A percentile compares a stretch with the other conserved stretches of the same genome.
These are phyloP conservation scores for Lodderomyces oxycetoniae DNA, from an alignment of 1,139 yeast genomes.

Conservation along the genomic window DNA sequence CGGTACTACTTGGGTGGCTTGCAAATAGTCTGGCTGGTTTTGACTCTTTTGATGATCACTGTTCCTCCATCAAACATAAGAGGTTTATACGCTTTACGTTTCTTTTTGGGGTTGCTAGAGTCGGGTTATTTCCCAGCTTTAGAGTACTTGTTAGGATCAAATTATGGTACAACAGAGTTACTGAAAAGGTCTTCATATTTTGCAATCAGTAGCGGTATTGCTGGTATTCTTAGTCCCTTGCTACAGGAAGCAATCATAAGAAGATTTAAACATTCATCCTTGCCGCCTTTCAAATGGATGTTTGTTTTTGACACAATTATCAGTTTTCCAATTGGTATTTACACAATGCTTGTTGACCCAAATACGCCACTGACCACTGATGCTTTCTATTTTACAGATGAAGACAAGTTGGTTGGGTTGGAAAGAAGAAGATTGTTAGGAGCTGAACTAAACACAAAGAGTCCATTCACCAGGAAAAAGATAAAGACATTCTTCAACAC, in stretches of 20 bases:
- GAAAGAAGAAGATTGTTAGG: slow-evolving; percentile 43
- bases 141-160: slow-evolving; percentile 47
- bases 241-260: slow-evolving; percentile 31
- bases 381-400: slow-evolving; percentile 31
- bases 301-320: slow-evolving; percentile 37
- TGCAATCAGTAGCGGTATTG: slow-evolving; percentile 27
- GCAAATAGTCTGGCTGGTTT: slow-evolving; percentile 54
- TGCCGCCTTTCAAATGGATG: slow-evolving; percentile 37
- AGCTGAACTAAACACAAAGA: slow-evolving; percentile 42
- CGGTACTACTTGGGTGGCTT: slow-evolving; percentile 50
- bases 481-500: slow-evolving; percentile 40
- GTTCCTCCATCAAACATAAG: slow-evolving; percentile 33
- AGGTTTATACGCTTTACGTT: slow-evolving; percentile 53
- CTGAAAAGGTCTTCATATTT: slow-evolving; percentile 47
- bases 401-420: slow-evolving; percentile 33
- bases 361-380: slow-evolving; percentile 38
- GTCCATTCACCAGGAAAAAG: slow-evolving; percentile 36
- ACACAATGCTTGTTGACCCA: slow-evolving; percentile 34
- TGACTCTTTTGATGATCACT: slow-evolving; percentile 49
- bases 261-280: slow-evolving; percentile 24
- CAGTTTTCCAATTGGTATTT: slow-evolving; percentile 32
- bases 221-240: slow-evolving; percentile 33
- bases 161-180: slow-evolving; percentile 18
- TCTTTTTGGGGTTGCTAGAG: slow-evolving; percentile 55
- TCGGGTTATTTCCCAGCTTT: slow-evolving; percentile 58